Evolutionary conservation across 257 asterid species (phyloP).

Genomic region (Phtheirospermum japonicum): DNA sequence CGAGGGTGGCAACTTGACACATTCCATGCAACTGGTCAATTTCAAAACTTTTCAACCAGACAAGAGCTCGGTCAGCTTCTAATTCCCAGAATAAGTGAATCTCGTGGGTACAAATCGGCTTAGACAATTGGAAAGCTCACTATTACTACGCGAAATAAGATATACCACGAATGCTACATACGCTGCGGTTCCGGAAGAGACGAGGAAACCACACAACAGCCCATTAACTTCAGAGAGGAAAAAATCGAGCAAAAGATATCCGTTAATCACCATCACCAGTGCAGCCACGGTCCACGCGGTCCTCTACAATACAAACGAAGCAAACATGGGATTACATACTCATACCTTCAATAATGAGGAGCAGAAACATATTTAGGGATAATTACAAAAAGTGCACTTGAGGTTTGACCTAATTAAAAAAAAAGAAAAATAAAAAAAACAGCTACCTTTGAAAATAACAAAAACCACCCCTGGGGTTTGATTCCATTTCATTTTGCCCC

Average conservation of each 20-base stretch:
- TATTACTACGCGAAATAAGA: conserved; percentile 58
- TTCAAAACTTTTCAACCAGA: conserved; percentile 4
- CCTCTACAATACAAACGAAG: conserved; percentile 40
- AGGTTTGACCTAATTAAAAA: no score
- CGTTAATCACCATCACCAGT: conserved; percentile 83
- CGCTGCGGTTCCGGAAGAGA: conserved; percentile 57
- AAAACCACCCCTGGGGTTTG: background rate
- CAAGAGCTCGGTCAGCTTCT: conserved; percentile 16
- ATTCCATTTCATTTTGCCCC: background rate
- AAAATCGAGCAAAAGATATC: conserved; percentile 85
- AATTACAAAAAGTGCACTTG: background rate
- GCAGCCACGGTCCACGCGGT: conserved; percentile 90
- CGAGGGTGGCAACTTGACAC: background rate
- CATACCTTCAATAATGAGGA: conserved; percentile 8
- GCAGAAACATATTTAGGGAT: background rate
- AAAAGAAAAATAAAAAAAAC: background rate
- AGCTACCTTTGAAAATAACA: background rate
- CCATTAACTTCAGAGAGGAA: conserved; percentile 75
- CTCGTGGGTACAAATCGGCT: conserved; percentile 40
- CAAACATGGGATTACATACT: conserved; percentile 19
- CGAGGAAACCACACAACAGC: conserved; percentile 47
- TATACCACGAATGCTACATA: conserved; percentile 68
- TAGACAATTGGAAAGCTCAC: conserved; percentile 45
- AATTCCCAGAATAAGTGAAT: conserved; percentile 35
- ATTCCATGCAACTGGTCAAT: background rate